Conservation (phyloP, 2,329 filamentous ascomycete genomes). For the Endocalyx cinctus region DNA sequence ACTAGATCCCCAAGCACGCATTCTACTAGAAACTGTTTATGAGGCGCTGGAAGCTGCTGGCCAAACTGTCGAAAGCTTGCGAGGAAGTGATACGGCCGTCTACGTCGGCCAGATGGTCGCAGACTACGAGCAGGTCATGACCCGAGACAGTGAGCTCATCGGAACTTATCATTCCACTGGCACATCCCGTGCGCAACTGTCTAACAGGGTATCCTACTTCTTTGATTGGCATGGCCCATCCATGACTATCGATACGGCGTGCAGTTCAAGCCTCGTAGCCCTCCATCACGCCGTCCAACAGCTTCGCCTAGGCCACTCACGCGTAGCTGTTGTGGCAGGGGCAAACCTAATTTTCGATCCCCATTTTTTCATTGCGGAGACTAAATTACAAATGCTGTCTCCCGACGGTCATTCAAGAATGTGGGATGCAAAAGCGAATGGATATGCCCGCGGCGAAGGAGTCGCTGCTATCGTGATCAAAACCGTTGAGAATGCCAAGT, state of each 20-base stretch:
- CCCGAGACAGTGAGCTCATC: too few species aligned
- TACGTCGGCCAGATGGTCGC: too few species aligned
- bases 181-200: too few species aligned
- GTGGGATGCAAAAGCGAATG: slow-evolving; percentile 17
- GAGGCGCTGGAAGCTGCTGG: too few species aligned
- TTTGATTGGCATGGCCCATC: too few species aligned
- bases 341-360: slow-evolving; percentile 2
- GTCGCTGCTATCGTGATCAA: slow-evolving; percentile 37
- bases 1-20: too few species aligned
- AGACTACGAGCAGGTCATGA: too few species aligned
- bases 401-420: slow-evolving; percentile 11
- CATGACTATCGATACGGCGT: slow-evolving; percentile 13
- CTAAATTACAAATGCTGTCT: slow-evolving; percentile 13
- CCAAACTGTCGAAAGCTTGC: too few species aligned
- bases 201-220: too few species aligned
- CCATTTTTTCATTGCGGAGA: slow-evolving; percentile 1
- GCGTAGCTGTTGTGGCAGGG: slow-evolving; percentile 2
- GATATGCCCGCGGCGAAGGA: slow-evolving; percentile 21
- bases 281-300: slow-evolving; percentile 6
- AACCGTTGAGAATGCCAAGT: slow-evolving; percentile 33
- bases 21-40: too few species aligned
- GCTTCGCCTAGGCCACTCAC: slow-evolving; percentile 1
- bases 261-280: slow-evolving; percentile 8
- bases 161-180: too few species aligned
- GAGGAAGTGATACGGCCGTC: too few species aligned